phyloP scores from a whole-genome alignment of 305 asterid genomes.

The Fraxinus nigra region DNA sequence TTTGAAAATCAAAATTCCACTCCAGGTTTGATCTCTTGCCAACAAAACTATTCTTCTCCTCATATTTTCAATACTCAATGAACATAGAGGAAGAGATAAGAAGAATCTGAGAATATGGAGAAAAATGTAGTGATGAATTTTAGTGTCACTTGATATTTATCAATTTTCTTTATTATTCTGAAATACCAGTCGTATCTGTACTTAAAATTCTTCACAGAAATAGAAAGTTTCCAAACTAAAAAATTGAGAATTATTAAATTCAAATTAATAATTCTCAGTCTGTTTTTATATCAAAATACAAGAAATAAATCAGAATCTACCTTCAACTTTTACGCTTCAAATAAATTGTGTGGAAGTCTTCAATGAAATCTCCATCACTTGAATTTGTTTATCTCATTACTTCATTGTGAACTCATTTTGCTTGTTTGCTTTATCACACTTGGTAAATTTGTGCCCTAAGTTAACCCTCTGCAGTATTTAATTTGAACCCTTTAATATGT shows the following conservation, averaged over 20 bases:
- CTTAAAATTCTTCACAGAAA: background rate
- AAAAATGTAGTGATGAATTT: background rate
- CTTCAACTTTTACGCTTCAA: background rate
- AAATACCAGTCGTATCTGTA: background rate
- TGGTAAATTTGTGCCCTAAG: background rate
- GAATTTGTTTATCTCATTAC: background rate
- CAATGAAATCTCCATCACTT: background rate
- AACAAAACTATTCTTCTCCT: conserved; percentile 36
- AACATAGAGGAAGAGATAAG: background rate
- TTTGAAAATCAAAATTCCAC: conserved; percentile 35
- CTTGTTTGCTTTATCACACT: background rate
- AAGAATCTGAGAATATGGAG: background rate
- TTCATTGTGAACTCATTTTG: background rate
- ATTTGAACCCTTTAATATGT: background rate
- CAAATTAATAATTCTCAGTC: background rate
- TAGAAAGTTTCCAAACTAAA: background rate
- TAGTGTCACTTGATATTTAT: background rate
- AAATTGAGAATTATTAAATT: background rate
- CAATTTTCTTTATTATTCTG: background rate
- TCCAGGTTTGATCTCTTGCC: conserved; percentile 39
- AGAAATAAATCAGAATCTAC: background rate
- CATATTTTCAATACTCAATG: conserved; percentile 26
- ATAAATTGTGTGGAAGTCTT: background rate
- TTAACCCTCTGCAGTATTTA: background rate
- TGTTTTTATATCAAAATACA: background rate